Conservation (phyloP, 2,329 filamentous ascomycete genomes). For the Arachnomyces sp. region DNA sequence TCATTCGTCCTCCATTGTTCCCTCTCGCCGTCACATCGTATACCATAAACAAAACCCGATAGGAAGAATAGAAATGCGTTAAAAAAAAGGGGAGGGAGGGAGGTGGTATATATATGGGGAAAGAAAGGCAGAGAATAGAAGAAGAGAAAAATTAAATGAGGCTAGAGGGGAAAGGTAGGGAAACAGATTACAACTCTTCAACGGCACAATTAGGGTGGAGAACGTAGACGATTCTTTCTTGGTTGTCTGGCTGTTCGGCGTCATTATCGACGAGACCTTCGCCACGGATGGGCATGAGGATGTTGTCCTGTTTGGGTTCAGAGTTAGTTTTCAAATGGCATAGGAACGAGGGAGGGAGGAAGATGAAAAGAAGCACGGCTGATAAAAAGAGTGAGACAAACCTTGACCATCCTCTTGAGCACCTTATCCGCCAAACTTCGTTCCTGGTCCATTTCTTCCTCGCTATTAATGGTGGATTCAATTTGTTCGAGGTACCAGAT, state of each 20-base stretch:
- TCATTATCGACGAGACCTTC: conserved; percentile 78
- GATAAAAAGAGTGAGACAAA: conserved; percentile 37
- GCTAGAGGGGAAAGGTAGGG: conserved; percentile 4
- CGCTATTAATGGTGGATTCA: conserved; percentile 70
- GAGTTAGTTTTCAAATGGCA: conserved; percentile 4
- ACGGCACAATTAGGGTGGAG: conserved; percentile 90
- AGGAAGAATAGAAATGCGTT: too few species aligned
- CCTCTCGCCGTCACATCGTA: too few species aligned
- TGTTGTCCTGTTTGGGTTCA: conserved; percentile 45
- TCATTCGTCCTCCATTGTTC: too few species aligned
- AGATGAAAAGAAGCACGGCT: conserved; percentile 1
- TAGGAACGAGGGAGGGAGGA: conserved; percentile 3
- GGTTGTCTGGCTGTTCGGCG: conserved; percentile 47
- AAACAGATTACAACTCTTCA: conserved; percentile 42
- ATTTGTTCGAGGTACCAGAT: conserved; percentile 90
- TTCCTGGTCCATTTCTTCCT: conserved; percentile 75
- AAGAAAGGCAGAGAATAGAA: neutral
- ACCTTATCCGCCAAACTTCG: conserved; percentile 71
- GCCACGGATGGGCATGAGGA: conserved; percentile 59
- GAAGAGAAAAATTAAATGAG: conserved; percentile 6
- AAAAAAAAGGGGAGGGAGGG: neutral
- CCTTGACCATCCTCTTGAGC: conserved; percentile 92
- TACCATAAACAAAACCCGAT: too few species aligned
- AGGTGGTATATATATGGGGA: neutral
- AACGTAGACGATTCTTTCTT: conserved; percentile 64